These are phyloP conservation scores for Populus hybrid DNA, from an alignment of 441 rosid species.

Conservation along the genomic window DNA sequence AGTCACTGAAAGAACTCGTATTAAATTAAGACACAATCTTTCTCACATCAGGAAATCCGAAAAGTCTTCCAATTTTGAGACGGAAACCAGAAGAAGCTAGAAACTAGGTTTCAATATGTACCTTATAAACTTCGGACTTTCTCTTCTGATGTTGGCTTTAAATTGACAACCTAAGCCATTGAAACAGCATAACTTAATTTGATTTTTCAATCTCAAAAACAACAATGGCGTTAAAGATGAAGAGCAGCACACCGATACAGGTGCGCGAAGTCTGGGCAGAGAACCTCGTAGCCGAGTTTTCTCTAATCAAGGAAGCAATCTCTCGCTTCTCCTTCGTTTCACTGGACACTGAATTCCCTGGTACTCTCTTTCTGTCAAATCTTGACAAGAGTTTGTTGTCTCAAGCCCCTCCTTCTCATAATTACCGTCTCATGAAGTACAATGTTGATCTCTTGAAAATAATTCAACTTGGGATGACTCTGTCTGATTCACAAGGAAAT, in stretches of 20 bases:
- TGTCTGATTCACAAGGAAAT: neutral
- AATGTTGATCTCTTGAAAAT: neutral
- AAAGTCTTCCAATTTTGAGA: neutral
- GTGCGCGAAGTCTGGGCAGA: neutral
- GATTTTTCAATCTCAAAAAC: neutral
- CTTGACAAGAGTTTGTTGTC: neutral
- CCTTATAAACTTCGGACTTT: neutral
- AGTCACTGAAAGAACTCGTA: too few species aligned
- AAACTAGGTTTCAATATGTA: neutral
- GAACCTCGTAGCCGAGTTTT: neutral
- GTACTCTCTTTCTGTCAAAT: neutral
- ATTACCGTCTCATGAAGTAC: neutral
- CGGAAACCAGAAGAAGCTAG: neutral
- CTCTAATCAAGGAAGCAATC: neutral
- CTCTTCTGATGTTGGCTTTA: neutral
- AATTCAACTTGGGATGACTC: constrained; percentile 11
- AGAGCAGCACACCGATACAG: neutral
- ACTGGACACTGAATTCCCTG: constrained; percentile 8
- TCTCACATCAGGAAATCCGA: neutral
- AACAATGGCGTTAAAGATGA: neutral
- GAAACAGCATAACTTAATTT: neutral
- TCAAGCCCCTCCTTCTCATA: neutral
- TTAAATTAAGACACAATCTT: neutral
- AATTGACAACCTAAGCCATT: neutral
- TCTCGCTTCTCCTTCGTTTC: neutral